phyloP scores from a whole-genome alignment of 2,329 filamentous ascomycete genomes.

The Thelonectria blattea region DNA sequence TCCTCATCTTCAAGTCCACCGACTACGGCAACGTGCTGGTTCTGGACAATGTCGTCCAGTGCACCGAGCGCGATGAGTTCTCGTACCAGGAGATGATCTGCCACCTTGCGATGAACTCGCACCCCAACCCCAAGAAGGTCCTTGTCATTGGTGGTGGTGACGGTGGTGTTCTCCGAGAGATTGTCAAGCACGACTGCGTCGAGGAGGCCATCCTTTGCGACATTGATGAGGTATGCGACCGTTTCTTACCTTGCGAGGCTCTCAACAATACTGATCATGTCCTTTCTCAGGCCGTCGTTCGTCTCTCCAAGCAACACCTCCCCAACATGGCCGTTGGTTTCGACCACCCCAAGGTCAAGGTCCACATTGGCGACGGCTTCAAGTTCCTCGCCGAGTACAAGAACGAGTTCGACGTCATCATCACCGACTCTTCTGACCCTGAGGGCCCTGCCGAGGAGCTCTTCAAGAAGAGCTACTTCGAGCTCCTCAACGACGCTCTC shows the following conservation, averaged over 20 bases:
- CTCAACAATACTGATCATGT: slow-evolving; percentile 6
- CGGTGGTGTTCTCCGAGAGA: slow-evolving; percentile 95
- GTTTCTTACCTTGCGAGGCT: too few species aligned
- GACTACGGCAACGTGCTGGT: slow-evolving; percentile 96
- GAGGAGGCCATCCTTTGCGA: slow-evolving; percentile 97
- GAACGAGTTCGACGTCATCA: slow-evolving; percentile 98
- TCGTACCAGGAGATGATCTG: slow-evolving; percentile 99
- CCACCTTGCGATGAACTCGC: slow-evolving; percentile 96
- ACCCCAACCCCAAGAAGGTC: slow-evolving; percentile 98
- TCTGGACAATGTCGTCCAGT: slow-evolving; percentile 98
- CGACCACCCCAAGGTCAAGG: slow-evolving; percentile 90
- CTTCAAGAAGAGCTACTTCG: slow-evolving; percentile 99
- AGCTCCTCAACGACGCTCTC: slow-evolving; percentile 88
- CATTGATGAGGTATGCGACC: slow-evolving; percentile 81
- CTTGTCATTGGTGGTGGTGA: slow-evolving; percentile 98
- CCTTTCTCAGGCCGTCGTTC: slow-evolving; percentile 79
- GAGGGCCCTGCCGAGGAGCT: slow-evolving; percentile 95
- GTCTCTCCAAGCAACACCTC: slow-evolving; percentile 97
- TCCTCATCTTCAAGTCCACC: slow-evolving; percentile 97
- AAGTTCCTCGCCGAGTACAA: slow-evolving; percentile 97
- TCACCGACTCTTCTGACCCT: slow-evolving; percentile 97
- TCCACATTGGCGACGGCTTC: slow-evolving; percentile 96
- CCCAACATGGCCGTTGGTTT: slow-evolving; percentile 93
- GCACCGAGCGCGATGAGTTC: slow-evolving; percentile 98
- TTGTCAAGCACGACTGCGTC: slow-evolving; percentile 98